Conservation (phyloP, 75 land plant species). For the Larix kaempferi region DNA sequence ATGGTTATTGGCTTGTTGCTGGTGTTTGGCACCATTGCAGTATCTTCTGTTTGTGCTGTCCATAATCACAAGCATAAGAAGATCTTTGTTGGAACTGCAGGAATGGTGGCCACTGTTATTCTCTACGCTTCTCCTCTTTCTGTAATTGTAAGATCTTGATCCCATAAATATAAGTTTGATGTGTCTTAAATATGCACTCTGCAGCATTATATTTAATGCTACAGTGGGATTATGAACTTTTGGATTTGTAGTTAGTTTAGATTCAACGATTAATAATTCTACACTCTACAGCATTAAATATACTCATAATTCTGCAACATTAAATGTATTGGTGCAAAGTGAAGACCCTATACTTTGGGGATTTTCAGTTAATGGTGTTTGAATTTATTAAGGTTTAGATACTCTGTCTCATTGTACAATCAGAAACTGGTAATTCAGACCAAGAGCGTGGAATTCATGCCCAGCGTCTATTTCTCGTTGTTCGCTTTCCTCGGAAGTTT, state of each 20-base stretch:
- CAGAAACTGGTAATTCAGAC: not conserved
- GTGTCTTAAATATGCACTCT: too few species aligned
- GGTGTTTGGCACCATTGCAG: conserved; percentile 19
- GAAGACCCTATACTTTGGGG: too few species aligned
- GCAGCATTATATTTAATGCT: too few species aligned
- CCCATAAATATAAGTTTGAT: too few species aligned
- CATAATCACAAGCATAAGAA: conserved; percentile 43
- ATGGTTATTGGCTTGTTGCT: conserved; percentile 10
- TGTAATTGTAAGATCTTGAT: conserved; percentile 34
- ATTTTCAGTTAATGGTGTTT: too few species aligned
- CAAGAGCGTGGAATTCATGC: not conserved
- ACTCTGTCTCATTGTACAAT: not conserved
- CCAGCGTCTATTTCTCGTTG: not conserved
- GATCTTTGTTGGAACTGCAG: conserved; percentile 39
- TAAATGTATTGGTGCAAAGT: too few species aligned
- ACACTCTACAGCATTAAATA: too few species aligned
- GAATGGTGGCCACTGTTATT: conserved; percentile 38
- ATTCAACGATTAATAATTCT: too few species aligned
- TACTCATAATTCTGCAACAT: too few species aligned
- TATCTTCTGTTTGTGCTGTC: conserved; percentile 20
- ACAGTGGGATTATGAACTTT: too few species aligned
- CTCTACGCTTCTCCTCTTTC: conserved; percentile 49
- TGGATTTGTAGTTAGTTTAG: too few species aligned
- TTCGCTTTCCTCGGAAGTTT: not conserved
- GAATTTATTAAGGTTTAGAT: too few species aligned